Evolutionary conservation across 2,329 filamentous ascomycete species (phyloP), one percentile per base, ranked within the genome.

Genomic region (Hypoxylon sp.): DNA sequence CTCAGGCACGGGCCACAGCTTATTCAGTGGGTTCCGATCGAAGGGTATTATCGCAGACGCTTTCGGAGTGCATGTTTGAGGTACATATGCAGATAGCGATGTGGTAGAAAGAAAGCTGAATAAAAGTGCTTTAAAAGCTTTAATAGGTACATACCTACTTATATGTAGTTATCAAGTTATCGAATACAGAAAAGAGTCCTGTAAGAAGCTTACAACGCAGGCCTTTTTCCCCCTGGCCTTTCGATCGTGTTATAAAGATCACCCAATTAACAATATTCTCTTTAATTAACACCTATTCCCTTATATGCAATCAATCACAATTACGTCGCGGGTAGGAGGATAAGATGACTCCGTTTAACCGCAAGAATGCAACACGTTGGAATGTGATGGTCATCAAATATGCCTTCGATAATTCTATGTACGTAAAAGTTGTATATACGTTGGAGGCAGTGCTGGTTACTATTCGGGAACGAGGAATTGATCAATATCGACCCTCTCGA

Each of bases 401-500:
- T 51, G 14, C 46, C 4, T 21, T 36, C 25, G 28, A n/a, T 23
- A 51, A 34, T 56, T 38, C 53, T 61, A 66, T 65, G 34, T 62
- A 56, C 56, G 17, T 41, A 21, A 50, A 48, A 45, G 34, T 52
- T 21, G 58, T 62, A 62, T 64, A 48, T 55, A 63, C 55, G 28
- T 48, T 55, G 45, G 34, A 61, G 43, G 28, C 7, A 34, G 38
- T 30, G 1, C n/a, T n/a, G 3, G 11, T 3, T 25, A n/a, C 30
- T 67, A 72, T 51, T 60, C 58, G 3, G 75, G 73, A 13, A 70
- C 63, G 36, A 84, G 71, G 19, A 88, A 85, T 23, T 80, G 71
- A 62, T 90, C 86, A 60, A 91, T 84, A 51, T 90, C 77, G 3
- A 91, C 86, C 60, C 89, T 82, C 72, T 88, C 80, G 61, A 86